phyloP scores from a whole-genome alignment of 2,329 filamentous ascomycete species.

The Colletotrichum sp. region DNA sequence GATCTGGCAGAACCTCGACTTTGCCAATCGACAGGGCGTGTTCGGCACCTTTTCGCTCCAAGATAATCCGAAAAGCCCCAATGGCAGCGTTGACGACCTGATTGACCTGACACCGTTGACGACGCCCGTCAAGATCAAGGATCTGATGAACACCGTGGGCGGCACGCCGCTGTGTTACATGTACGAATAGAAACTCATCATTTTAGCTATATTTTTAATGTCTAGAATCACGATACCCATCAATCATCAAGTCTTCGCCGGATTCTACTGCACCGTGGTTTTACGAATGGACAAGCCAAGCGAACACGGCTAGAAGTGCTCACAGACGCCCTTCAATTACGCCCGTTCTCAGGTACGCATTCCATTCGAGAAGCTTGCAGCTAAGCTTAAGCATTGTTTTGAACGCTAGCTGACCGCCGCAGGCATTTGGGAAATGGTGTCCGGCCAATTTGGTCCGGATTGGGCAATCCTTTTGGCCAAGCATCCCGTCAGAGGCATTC shows the following conservation, averaged over 20 bases:
- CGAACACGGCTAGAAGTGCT: neutral
- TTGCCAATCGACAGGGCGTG: constrained; percentile 39
- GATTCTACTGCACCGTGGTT: neutral
- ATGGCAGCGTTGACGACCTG: constrained; percentile 45
- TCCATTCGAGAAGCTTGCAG: neutral
- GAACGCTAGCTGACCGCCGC: neutral
- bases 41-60: constrained; percentile 46
- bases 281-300: fast-evolving
- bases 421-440: neutral
- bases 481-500: neutral
- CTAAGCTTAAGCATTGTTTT: neutral
- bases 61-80: constrained; percentile 42
- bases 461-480: neutral
- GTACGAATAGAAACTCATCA: constrained; percentile 29
- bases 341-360: neutral
- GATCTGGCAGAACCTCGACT: constrained; percentile 54
- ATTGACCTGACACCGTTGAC: constrained; percentile 38
- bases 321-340: neutral
- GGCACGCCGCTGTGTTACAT: constrained; percentile 49
- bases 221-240: neutral
- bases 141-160: constrained; percentile 45
- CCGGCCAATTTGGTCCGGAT: neutral
- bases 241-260: neutral
- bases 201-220: neutral
- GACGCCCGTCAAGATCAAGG: constrained; percentile 34